A percentile compares a stretch with the other conserved stretches of the same genome.
phyloP scores from a whole-genome alignment of 1,139 yeast species.

The Candida frijolesensis region DNA sequence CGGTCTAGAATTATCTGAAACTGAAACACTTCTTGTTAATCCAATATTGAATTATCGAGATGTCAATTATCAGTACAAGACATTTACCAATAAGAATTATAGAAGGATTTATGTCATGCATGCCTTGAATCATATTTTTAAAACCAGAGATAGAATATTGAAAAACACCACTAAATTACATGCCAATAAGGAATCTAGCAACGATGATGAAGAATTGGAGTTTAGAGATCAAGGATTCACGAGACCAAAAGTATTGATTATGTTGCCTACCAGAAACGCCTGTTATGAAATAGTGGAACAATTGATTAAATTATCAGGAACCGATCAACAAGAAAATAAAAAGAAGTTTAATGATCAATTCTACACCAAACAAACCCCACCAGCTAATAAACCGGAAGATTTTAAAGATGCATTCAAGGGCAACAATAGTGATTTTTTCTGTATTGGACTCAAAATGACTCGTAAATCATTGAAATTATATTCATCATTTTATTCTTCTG shows the following conservation, averaged over 20 bases:
- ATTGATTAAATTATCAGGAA: conserved; percentile 63
- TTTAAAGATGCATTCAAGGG: conserved; percentile 82
- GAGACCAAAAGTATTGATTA: conserved; percentile 81
- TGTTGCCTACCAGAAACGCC: conserved; percentile 82
- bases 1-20: conserved; percentile 18
- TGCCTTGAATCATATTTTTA: conserved; percentile 77
- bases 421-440: conserved; percentile 88
- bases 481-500: conserved; percentile 83
- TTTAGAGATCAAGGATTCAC: conserved; percentile 93
- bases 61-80: conserved; percentile 58
- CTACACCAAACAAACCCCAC: conserved; percentile 54
- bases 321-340: conserved; percentile 78
- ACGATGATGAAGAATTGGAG: conserved; percentile 47
- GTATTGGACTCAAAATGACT: conserved; percentile 85
- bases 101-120: conserved; percentile 71
- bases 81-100: conserved; percentile 48
- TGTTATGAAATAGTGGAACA: conserved; percentile 72
- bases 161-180: conserved; percentile 69
- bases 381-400: conserved; percentile 74
- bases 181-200: conserved; percentile 43
- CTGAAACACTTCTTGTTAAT: conserved; percentile 41
- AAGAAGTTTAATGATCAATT: conserved; percentile 76
- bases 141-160: conserved; percentile 80
- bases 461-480: conserved; percentile 83
- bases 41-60: conserved; percentile 78